Conservation (phyloP, 768 basidiomycete genomes). For the Pseudohyphozyma bogoriensis region DNA sequence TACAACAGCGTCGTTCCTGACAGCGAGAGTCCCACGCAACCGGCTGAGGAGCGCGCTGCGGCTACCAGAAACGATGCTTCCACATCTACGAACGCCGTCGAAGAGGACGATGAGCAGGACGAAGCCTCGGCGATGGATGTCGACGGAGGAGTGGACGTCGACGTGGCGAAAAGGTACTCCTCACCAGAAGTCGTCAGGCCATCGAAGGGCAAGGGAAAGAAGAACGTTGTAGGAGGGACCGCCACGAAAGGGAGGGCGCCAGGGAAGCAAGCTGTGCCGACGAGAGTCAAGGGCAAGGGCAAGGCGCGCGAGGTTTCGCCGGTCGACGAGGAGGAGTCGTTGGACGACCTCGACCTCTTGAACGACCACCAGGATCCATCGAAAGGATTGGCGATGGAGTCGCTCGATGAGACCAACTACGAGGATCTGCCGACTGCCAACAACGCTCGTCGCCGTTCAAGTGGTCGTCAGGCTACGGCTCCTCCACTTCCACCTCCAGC, state of each 20-base stretch:
- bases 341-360: constrained; percentile 6
- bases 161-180: constrained; percentile 1
- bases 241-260: no score
- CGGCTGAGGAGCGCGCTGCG: no score
- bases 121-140: neutral
- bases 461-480: neutral
- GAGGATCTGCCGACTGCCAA: neutral
- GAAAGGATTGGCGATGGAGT: neutral
- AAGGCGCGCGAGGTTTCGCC: neutral
- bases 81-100: neutral
- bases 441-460: constrained; percentile 1
- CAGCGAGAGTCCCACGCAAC: constrained; percentile 45
- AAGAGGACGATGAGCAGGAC: neutral
- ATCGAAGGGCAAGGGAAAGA: neutral
- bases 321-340: neutral
- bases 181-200: no score
- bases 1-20: constrained; percentile 4
- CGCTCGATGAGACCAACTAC: constrained; percentile 12
- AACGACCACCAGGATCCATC: neutral
- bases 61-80: no score
- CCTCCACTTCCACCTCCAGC: neutral
- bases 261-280: neutral
- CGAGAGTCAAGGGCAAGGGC: constrained; percentile 3
- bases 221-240: neutral
- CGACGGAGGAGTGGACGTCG: neutral